Percentiles rank a stretch among this genome's conserved stretches.
phyloP scores from a whole-genome alignment of 2,329 filamentous ascomycete species.

The Ophiostoma angusticollis region DNA sequence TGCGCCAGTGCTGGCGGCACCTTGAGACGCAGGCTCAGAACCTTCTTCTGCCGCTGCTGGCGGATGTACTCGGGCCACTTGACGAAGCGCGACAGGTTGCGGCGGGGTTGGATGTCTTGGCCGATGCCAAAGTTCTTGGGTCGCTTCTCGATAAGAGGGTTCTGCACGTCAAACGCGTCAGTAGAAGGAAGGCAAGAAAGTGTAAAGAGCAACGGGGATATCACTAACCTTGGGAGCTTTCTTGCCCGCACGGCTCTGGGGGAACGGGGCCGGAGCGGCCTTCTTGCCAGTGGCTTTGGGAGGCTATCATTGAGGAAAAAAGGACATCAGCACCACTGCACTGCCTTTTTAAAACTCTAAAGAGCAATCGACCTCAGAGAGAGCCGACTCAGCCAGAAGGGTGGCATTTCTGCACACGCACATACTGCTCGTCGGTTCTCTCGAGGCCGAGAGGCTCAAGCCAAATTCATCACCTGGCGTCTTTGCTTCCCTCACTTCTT shows the following conservation, averaged over 20 bases:
- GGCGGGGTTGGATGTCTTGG: conserved; percentile 93
- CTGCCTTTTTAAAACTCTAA: conserved; percentile 77
- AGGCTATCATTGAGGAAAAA: conserved; percentile 99
- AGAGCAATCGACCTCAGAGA: conserved; percentile 41
- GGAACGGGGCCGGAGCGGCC: conserved; percentile 92
- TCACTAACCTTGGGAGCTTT: conserved; percentile 87
- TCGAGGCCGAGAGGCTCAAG: conserved; percentile 40
- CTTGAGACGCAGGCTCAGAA: conserved; percentile 97
- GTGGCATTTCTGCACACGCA: conserved; percentile 40
- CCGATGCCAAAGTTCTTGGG: conserved; percentile 96
- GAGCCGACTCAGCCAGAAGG: conserved; percentile 16
- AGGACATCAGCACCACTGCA: conserved; percentile 84
- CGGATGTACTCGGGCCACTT: conserved; percentile 99
- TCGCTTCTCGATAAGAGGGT: conserved; percentile 98
- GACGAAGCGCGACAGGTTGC: conserved; percentile 96
- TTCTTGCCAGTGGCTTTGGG: conserved; percentile 89
- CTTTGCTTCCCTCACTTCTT: neutral
- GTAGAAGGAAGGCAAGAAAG: neutral
- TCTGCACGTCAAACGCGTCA: conserved; percentile 40
- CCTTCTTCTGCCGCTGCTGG: conserved; percentile 88
- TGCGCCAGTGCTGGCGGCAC: conserved; percentile 93
- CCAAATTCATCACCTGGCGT: conserved; percentile 44
- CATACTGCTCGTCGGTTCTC: neutral
- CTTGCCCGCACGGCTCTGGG: conserved; percentile 87
- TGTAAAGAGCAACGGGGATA: neutral